Percentiles rank a stretch among this genome's conserved stretches.
phyloP scores from a whole-genome alignment of 257 asterid species.

The Salvia hispanica region DNA sequence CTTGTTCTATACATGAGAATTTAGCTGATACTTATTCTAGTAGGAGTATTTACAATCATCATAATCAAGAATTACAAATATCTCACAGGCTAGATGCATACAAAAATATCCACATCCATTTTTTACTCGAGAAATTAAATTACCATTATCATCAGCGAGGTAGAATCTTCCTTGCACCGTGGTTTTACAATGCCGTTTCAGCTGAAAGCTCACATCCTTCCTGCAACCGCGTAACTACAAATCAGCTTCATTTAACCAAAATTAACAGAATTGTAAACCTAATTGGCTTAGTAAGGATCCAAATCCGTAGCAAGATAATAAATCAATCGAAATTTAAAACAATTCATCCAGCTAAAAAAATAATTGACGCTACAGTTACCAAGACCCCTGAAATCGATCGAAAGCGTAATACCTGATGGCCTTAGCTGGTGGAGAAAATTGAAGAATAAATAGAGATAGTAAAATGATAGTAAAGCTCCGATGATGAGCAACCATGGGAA shows the following conservation, averaged over 20 bases:
- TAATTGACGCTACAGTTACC: not conserved
- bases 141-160: slow-evolving; percentile 82
- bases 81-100: slow-evolving; percentile 3
- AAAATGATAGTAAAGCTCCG: slow-evolving; percentile 23
- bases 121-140: not conserved
- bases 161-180: slow-evolving; percentile 88
- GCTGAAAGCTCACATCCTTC: slow-evolving; percentile 62
- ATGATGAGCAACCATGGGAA: slow-evolving; percentile 24
- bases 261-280: not conserved
- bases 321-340: not conserved
- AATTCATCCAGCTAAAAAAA: slow-evolving; percentile 2
- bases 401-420: slow-evolving; percentile 56
- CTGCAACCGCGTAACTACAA: slow-evolving; percentile 38
- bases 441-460: slow-evolving; percentile 36
- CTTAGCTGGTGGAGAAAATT: slow-evolving; percentile 37
- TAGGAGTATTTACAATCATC: slow-evolving; percentile 2
- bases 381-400: not conserved
- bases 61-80: not conserved
- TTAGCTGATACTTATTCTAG: not conserved
- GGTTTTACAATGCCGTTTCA: slow-evolving; percentile 58
- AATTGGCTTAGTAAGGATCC: not conserved
- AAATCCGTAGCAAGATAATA: not conserved
- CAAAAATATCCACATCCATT: slow-evolving; percentile 14
- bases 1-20: not conserved
- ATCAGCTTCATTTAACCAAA: slow-evolving; percentile 21